Percentiles rank a stretch among this genome's conserved stretches.
Conservation (phyloP, 2,329 filamentous ascomycete genomes). For the Colletotrichum brevisporum region DNA sequence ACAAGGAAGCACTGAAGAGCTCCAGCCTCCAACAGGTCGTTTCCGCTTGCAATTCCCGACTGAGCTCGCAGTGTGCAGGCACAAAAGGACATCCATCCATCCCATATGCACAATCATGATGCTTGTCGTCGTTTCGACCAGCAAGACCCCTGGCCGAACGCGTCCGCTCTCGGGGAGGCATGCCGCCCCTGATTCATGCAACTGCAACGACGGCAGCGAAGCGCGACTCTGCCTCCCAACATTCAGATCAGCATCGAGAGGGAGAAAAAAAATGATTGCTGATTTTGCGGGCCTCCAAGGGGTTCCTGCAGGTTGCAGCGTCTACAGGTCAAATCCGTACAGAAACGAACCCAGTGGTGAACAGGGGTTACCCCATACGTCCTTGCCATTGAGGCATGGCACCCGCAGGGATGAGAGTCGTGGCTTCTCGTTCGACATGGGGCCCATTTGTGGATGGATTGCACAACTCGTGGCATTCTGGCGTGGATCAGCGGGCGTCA, state of each 20-base stretch:
- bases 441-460: conserved; percentile 29
- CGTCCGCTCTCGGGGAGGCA: conserved; percentile 16
- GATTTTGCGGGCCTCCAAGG: conserved; percentile 16
- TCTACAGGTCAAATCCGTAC: conserved; percentile 16
- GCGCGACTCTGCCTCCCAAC: conserved; percentile 19
- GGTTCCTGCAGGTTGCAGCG: conserved; percentile 28
- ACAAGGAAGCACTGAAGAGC: background rate
- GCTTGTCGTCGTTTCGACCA: conserved; percentile 31
- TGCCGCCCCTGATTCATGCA: conserved; percentile 37
- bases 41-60: conserved; percentile 32
- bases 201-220: conserved; percentile 19
- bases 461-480: conserved; percentile 34
- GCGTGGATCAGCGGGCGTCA: conserved; percentile 14
- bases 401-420: conserved; percentile 27
- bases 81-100: background rate
- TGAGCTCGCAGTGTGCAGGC: conserved; percentile 11
- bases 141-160: conserved; percentile 26
- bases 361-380: conserved; percentile 5
- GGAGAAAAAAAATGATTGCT: conserved; percentile 11
- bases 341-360: conserved; percentile 19
- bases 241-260: conserved; percentile 29
- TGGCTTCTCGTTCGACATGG: conserved; percentile 15
- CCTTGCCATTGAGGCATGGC: conserved; percentile 14
- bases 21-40: conserved; percentile 25
- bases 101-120: conserved; percentile 37